These are phyloP conservation scores for Bruguiera sexangula DNA, from an alignment of 345 rosid species.

Conservation along the genomic window DNA sequence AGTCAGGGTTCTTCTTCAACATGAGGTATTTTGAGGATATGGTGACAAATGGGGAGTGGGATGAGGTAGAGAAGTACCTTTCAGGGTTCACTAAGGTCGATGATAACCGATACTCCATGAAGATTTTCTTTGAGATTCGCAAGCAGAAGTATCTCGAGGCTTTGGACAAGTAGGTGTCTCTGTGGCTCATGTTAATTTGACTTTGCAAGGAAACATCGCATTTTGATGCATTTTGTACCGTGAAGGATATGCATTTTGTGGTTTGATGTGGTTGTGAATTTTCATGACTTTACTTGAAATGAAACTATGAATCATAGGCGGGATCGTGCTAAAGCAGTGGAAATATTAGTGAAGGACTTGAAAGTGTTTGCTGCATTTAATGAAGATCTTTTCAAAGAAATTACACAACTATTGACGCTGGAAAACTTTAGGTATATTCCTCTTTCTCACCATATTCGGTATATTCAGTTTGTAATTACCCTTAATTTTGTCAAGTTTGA, in stretches of 20 bases:
- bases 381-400: conserved; percentile 84
- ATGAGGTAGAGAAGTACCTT: conserved; percentile 76
- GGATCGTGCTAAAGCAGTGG: conserved; percentile 78
- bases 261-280: background rate
- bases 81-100: conserved; percentile 79
- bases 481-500: no score
- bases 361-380: conserved; percentile 76
- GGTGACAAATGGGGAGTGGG: conserved; percentile 93
- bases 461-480: background rate
- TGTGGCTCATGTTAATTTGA: conserved; percentile 7
- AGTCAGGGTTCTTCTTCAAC: conserved; percentile 81
- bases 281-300: background rate
- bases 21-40: conserved; percentile 79
- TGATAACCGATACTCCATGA: conserved; percentile 89
- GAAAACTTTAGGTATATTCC: conserved; percentile 68
- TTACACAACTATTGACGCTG: conserved; percentile 69
- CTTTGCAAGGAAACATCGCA: background rate
- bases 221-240: background rate
- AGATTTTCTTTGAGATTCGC: conserved; percentile 83
- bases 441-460: background rate
- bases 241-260: background rate
- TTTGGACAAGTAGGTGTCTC: conserved; percentile 61
- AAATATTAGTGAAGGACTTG: conserved; percentile 80
- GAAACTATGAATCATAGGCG: conserved; percentile 38
- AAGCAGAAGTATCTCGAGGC: conserved; percentile 94